Conservation (phyloP, 1,284 basidiomycete species). For the Tilletiopsis washingtonensis region DNA sequence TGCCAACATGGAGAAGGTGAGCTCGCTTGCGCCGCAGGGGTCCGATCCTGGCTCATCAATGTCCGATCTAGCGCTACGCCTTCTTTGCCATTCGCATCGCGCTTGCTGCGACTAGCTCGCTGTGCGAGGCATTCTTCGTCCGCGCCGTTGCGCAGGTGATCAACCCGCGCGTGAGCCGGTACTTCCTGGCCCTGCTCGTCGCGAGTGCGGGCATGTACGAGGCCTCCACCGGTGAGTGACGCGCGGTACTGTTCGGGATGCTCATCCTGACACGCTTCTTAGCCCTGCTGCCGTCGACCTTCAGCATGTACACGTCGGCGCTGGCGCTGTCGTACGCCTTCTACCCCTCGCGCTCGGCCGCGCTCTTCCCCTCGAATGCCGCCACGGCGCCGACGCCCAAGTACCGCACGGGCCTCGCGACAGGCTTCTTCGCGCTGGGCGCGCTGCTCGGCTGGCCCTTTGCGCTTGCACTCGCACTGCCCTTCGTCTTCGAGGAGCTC, state of each 20-base stretch:
- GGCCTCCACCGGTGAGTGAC: slow-evolving; percentile 66
- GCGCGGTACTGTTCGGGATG: too few relatives aligned
- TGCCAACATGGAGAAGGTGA: slow-evolving; percentile 1
- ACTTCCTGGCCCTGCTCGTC: slow-evolving; percentile 75
- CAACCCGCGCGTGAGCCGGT: slow-evolving; percentile 81
- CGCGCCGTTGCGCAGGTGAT: slow-evolving; percentile 70
- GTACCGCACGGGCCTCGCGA: slow-evolving; percentile 53
- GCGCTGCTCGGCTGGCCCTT: slow-evolving; percentile 96
- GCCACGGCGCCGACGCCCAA: not conserved
- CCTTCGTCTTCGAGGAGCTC: slow-evolving; percentile 85
- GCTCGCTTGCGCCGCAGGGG: too few relatives aligned
- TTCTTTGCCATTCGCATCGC: slow-evolving; percentile 83
- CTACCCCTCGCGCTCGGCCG: slow-evolving; percentile 54
- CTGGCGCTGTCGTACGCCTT: slow-evolving; percentile 72
- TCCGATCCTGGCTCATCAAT: too few relatives aligned
- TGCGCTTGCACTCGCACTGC: slow-evolving; percentile 71
- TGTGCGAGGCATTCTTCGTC: slow-evolving; percentile 79
- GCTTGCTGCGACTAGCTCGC: slow-evolving; percentile 65
- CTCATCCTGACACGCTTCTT: too few relatives aligned
- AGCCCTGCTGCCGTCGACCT: slow-evolving; percentile 66
- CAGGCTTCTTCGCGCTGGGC: slow-evolving; percentile 67
- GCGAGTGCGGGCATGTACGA: slow-evolving; percentile 90
- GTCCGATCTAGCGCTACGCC: slow-evolving; percentile 57
- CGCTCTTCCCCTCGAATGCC: slow-evolving; percentile 4
- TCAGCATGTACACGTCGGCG: slow-evolving; percentile 83